Base-by-base conservation (phyloP, 1,139 yeast genomes). In the Suhomyces ambrosiae region DNA sequence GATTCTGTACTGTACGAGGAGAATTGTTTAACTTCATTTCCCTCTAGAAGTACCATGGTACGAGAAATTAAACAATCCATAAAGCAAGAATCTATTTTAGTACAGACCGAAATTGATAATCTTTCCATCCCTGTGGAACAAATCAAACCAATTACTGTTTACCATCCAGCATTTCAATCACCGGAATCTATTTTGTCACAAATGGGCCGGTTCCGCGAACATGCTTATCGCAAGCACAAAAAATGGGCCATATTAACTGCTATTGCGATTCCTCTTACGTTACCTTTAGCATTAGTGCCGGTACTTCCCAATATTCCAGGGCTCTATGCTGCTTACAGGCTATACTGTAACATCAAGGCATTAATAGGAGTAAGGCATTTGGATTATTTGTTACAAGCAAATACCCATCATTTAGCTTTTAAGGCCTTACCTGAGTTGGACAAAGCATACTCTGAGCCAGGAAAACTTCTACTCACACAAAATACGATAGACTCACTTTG, bases 301-400 rank as follows among this genome's bases (percentile, higher is more conserved):
- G 71, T 90, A n/a, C 59, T 90, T 2, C 98, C 98, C 13, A 92
- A 92, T 50, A 77, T 92, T n/a, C 98, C 98, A 0, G 97, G 97
- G 0, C 84, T 92, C 52, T 92, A 89, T 55, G 61, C 90, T 30
- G 71, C 86, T 5, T 92, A 85, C 60, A 72, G 98, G 47, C 72
- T 86, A 13, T 92, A 88, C 64, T 87, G 96, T 54, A 87, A 90
- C 58, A 71, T 81, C 54, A 86, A 85, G 54, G 96, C 96, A 1
- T 68, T 77, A 42, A 60, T 77, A 37, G 97, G 97, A 0, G 86
- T 88, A 7, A 68, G 73, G 47, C 95, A 87, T 53, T 62, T 88
- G 48, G 61, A 68, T 28, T 76, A 76, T 48, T 62, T 84, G 44
- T 59, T 79, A 27, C 65, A 60, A 35, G 54, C 53, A 19, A 49